Percentiles rank a stretch among this genome's conserved stretches.
phyloP scores from a whole-genome alignment of 257 asterid species.

The Paulownia fortunei region DNA sequence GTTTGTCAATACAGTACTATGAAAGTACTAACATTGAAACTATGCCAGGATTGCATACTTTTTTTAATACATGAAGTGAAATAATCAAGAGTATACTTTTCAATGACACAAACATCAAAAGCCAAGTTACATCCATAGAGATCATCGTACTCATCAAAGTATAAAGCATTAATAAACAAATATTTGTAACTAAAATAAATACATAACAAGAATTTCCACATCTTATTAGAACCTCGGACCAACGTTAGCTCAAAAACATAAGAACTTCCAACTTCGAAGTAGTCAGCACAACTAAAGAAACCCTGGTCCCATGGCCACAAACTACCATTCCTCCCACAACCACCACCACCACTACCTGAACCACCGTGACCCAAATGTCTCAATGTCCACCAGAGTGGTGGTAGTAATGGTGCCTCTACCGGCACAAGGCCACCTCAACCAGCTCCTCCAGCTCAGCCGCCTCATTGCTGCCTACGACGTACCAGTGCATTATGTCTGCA shows the following conservation, averaged over 20 bases:
- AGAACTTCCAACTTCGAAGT: not conserved
- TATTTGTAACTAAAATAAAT: not conserved
- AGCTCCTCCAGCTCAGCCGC: slow-evolving; percentile 73
- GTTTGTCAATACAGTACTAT: too few species aligned
- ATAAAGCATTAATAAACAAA: not conserved
- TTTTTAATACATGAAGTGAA: not conserved
- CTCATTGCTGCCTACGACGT: slow-evolving; percentile 53
- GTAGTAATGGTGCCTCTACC: slow-evolving; percentile 72
- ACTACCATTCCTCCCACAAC: not conserved
- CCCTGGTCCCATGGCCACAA: slow-evolving; percentile 2
- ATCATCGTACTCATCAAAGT: not conserved
- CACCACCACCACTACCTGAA: not conserved
- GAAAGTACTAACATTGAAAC: not conserved
- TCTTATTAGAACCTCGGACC: not conserved
- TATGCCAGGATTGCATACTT: not conserved
- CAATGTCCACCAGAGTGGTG: slow-evolving; percentile 29
- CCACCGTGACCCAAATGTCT: not conserved
- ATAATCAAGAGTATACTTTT: not conserved
- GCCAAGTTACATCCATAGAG: not conserved
- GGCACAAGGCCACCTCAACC: slow-evolving; percentile 85
- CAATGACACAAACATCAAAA: not conserved
- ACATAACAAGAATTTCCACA: not conserved
- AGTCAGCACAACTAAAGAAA: not conserved
- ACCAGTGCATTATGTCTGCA: slow-evolving; percentile 55
- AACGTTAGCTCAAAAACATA: not conserved